A percentile compares a stretch with the other conserved stretches of the same genome.
These are phyloP conservation scores for Globisporangium parvum DNA, from an alignment of 352 stramenopile genomes.

Conservation along the genomic window DNA sequence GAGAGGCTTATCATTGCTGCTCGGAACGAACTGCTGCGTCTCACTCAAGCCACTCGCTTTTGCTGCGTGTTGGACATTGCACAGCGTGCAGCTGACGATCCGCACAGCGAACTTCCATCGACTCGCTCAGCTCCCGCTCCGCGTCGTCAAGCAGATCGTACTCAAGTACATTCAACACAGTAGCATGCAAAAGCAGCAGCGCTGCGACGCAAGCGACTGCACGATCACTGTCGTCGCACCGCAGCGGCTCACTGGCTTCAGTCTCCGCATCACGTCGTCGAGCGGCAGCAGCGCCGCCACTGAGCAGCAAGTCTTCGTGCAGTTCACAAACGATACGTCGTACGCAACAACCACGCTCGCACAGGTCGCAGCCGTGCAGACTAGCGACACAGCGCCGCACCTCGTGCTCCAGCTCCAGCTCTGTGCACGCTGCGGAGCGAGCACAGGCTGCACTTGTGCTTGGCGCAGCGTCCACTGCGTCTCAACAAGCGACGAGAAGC, in stretches of 20 bases:
- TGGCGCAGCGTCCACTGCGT: constrained; percentile 24
- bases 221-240: constrained; percentile 3
- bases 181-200: neutral
- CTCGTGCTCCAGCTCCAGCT: constrained; percentile 16
- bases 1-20: neutral
- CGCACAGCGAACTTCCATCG: constrained; percentile 8
- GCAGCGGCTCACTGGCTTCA: neutral
- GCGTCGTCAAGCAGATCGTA: constrained; percentile 25
- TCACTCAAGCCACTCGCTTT: neutral
- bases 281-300: neutral
- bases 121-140: constrained; percentile 24
- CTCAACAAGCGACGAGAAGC: constrained; percentile 15
- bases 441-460: constrained; percentile 12
- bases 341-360: neutral
- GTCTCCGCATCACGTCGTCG: neutral
- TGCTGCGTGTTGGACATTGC: constrained; percentile 1
- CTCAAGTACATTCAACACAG: constrained; percentile 6
- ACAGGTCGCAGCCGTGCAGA: neutral
- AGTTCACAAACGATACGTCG: constrained; percentile 3
- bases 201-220: neutral
- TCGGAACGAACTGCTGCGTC: too few species aligned
- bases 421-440: constrained; percentile 23
- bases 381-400: neutral
- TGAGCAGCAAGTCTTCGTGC: constrained; percentile 2
- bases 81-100: constrained; percentile 9